Conservation (phyloP, 768 basidiomycete genomes). For the Boletus eberwhitei region DNA sequence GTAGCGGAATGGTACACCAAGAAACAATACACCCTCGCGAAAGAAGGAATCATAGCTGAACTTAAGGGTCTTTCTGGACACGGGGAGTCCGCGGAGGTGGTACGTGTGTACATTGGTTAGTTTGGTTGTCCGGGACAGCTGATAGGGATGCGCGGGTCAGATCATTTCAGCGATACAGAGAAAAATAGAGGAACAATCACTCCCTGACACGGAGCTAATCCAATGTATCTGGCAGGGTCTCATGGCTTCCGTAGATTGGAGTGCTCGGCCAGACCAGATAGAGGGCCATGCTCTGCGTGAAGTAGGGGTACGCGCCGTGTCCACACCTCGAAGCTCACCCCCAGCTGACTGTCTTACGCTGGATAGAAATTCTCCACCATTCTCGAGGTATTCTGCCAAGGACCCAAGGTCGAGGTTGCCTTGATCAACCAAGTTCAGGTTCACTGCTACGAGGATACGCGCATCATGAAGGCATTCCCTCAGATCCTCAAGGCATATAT, state of each 20-base stretch:
- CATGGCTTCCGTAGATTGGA: slow-evolving; percentile 86
- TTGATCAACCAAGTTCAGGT: slow-evolving; percentile 95
- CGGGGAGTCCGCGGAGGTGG: slow-evolving; percentile 67
- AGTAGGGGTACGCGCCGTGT: slow-evolving; percentile 61
- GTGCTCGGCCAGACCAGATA: slow-evolving; percentile 86
- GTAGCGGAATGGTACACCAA: slow-evolving; percentile 95
- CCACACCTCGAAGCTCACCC: background rate
- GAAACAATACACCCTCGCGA: slow-evolving; percentile 79
- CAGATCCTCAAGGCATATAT: slow-evolving; percentile 79
- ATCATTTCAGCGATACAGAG: slow-evolving; percentile 71
- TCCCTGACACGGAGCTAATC: slow-evolving; percentile 82
- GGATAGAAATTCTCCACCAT: slow-evolving; percentile 79
- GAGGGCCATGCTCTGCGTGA: slow-evolving; percentile 86
- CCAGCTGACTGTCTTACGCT: background rate
- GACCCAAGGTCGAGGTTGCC: slow-evolving; percentile 87
- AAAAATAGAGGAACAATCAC: slow-evolving; percentile 73
- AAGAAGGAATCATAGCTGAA: slow-evolving; percentile 68
- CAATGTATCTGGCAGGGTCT: slow-evolving; percentile 92
- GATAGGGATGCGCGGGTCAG: slow-evolving; percentile 37
- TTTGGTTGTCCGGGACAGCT: background rate
- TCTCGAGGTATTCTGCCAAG: slow-evolving; percentile 85
- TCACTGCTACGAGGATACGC: slow-evolving; percentile 95
- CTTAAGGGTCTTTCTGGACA: slow-evolving; percentile 68
- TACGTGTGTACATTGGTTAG: slow-evolving; percentile 32
- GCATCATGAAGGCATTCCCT: slow-evolving; percentile 91